Evolutionary conservation across 176 grass and related monocot species (phyloP), one percentile per base, ranked within the genome.

Genomic region (Raddia guianensis): DNA sequence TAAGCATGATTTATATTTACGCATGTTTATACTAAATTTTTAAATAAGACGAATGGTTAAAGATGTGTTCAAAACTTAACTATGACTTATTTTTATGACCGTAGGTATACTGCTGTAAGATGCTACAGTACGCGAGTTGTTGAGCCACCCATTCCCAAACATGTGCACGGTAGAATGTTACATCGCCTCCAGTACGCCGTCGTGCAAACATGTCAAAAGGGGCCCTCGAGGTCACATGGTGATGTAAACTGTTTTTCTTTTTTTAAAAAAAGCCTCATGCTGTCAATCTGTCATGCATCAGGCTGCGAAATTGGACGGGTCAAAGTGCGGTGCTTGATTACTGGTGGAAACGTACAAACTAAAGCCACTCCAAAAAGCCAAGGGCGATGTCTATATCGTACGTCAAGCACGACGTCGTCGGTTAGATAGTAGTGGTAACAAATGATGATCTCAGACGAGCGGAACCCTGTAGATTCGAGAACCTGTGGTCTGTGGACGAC

Each of bases 401-500:
- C 70, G 71, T 32, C 20, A 56, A 65, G 59, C 69, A 53, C 54
- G 45, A 64, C 54, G 45, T 50, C 75, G 74, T 63, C 45, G 18
- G 8, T 47, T 12, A 15, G 21, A 49, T 27, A 6, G 44, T 11
- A 16, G 54, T 12, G 61, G 47, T n/a, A 55, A 83, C n/a, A 16
- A 2, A 42, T 16, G 9, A 16, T 34, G 68, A 21, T 35, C 11
- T 50, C 70, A 51, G 45, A 53, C 33, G 11, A 18, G 33, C 12
- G 12, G 34, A 13, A 5, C 9, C 8, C 27, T 54, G 79, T 48
- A 42, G 74, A 57, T 83, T 73, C 80, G 50, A 60, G 80, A 79
- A 35, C 21, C 47, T 11, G 72, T 62, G 33, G 79, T 16, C 47
- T 11, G 78, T 62, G 33, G 79, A 51, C 48, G 55, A 16, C 5